phyloP scores from a whole-genome alignment of 768 basidiomycete species.

The Rubroboletus satanas region DNA sequence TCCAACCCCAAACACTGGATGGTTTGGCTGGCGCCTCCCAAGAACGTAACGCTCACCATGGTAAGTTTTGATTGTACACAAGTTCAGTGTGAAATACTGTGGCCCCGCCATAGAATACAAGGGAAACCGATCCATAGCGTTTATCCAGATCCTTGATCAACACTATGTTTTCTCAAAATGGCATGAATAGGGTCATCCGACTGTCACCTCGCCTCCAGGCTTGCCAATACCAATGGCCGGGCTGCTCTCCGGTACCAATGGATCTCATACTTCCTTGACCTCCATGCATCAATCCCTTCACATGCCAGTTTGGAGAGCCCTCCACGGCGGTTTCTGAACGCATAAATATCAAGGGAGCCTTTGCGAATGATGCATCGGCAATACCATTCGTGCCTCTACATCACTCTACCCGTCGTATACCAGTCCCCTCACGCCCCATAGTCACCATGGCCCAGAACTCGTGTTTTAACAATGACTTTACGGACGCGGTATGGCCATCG shows the following conservation, averaged over 20 bases:
- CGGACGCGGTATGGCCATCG: conserved; percentile 8
- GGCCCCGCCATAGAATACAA: conserved; percentile 5
- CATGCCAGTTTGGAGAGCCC: conserved; percentile 17
- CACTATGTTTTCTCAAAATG: conserved; percentile 1
- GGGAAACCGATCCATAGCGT: neutral
- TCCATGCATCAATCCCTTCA: conserved; percentile 16
- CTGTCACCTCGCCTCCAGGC: conserved; percentile 1
- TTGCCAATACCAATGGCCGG: conserved; percentile 11
- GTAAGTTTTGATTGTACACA: conserved; percentile 5
- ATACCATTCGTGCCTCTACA: neutral
- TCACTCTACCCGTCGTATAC: neutral
- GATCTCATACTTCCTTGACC: conserved; percentile 5
- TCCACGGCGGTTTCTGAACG: conserved; percentile 12
- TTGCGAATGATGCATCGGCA: conserved; percentile 6
- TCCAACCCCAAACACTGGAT: conserved; percentile 21
- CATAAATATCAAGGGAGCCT: conserved; percentile 17
- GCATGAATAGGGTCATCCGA: conserved; percentile 10
- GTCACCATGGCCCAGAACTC: neutral
- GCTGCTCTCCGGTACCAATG: conserved; percentile 17
- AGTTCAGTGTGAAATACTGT: neutral
- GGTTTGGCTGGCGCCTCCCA: conserved; percentile 15
- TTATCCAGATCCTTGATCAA: conserved; percentile 1
- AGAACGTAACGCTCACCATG: conserved; percentile 1
- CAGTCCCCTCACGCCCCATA: neutral
- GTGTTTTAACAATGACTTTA: conserved; percentile 4